Evolutionary conservation across 83 land plant species (phyloP).

Genomic region (Thuja plicata): DNA sequence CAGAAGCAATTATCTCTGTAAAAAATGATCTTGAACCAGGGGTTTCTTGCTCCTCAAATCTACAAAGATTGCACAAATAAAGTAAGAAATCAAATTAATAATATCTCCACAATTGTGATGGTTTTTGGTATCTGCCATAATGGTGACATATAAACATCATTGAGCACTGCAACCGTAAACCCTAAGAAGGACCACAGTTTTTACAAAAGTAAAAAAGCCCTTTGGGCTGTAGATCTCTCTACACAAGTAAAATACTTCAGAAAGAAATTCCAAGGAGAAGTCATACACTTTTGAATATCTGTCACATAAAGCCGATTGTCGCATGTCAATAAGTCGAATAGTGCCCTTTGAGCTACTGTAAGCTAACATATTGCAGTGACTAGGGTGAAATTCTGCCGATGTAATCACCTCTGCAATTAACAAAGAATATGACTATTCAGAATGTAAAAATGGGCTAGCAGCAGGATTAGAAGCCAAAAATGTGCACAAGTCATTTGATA

Average conservation of each 20-base stretch:
- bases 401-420: slow-evolving; percentile 64
- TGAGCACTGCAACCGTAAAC: neutral
- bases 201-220: neutral
- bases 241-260: neutral
- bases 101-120: neutral
- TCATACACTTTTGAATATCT: slow-evolving; percentile 61
- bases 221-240: neutral
- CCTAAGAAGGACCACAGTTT: neutral
- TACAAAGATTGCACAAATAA: slow-evolving; percentile 6
- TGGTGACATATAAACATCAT: neutral
- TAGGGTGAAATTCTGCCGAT: slow-evolving; percentile 71
- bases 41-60: slow-evolving; percentile 55
- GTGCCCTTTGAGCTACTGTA: slow-evolving; percentile 80
- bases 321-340: slow-evolving; percentile 72
- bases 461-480: neutral
- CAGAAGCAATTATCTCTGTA: slow-evolving; percentile 65
- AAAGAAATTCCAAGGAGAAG: neutral
- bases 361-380: slow-evolving; percentile 65
- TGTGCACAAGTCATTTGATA: neutral
- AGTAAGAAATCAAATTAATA: neutral
- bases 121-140: neutral
- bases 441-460: neutral
- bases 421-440: neutral
- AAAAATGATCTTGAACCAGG: slow-evolving; percentile 65
- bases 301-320: slow-evolving; percentile 74